Conservation (phyloP, 768 basidiomycete species). For the Boletus pseudopeckii region DNA sequence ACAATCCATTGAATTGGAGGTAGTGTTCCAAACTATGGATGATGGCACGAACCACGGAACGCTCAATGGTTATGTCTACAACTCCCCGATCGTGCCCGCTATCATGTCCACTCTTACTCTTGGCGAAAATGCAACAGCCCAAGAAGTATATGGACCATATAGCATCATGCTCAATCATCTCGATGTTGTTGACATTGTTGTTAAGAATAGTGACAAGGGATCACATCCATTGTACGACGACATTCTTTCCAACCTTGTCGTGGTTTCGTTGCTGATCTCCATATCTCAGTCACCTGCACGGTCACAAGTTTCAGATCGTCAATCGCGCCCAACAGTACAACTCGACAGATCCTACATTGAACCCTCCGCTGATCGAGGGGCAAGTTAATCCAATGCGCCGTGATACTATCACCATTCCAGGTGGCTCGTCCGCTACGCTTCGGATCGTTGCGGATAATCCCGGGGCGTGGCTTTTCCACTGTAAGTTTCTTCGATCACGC, state of each 20-base stretch:
- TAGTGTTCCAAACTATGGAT: slow-evolving; percentile 78
- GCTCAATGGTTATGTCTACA: slow-evolving; percentile 69
- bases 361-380: slow-evolving; percentile 75
- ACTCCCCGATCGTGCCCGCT: slow-evolving; percentile 68
- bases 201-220: slow-evolving; percentile 68
- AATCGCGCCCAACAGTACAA: slow-evolving; percentile 67
- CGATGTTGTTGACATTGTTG: slow-evolving; percentile 73
- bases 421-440: slow-evolving; percentile 63
- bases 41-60: slow-evolving; percentile 84
- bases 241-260: not conserved
- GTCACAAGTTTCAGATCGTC: slow-evolving; percentile 83
- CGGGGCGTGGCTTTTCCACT: slow-evolving; percentile 85
- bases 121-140: slow-evolving; percentile 65
- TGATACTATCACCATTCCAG: slow-evolving; percentile 80
- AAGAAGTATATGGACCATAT: slow-evolving; percentile 72
- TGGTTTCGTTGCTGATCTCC: not conserved
- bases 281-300: slow-evolving; percentile 78
- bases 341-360: slow-evolving; percentile 68
- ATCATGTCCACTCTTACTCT: slow-evolving; percentile 75
- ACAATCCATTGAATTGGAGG: slow-evolving; percentile 64
- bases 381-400: slow-evolving; percentile 89
- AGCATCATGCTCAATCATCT: slow-evolving; percentile 73
- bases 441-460: slow-evolving; percentile 89
- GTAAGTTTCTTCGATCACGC: slow-evolving; percentile 37
- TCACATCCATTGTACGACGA: slow-evolving; percentile 78